Conservation (phyloP, 169 alveolate genomes). For the Plasmodium coatneyi region DNA sequence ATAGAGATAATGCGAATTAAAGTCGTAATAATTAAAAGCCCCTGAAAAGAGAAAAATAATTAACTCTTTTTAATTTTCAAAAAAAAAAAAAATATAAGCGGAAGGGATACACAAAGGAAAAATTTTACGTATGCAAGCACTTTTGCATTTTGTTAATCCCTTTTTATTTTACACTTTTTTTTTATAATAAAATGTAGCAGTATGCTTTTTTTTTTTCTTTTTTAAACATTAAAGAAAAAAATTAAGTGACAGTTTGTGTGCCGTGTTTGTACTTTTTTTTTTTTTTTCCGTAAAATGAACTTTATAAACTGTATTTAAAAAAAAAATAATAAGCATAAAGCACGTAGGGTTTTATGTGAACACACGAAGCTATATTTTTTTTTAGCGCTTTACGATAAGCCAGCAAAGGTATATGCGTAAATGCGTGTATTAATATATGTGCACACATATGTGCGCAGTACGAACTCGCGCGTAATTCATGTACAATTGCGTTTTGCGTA, state of each 20-base stretch:
- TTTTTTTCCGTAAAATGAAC: neutral
- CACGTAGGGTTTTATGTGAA: neutral
- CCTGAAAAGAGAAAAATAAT: constrained; percentile 5
- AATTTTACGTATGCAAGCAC: neutral
- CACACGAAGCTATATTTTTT: neutral
- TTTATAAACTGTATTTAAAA: neutral
- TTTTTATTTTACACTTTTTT: neutral
- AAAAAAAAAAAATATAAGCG: neutral
- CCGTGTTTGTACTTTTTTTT: neutral
- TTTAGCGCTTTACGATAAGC: neutral
- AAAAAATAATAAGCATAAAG: neutral
- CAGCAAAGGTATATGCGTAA: neutral
- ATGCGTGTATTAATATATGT: neutral
- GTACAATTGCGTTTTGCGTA: constrained; percentile 7
- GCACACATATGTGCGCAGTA: neutral
- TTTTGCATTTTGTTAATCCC: neutral
- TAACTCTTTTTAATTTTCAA: neutral
- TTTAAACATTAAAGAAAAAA: neutral
- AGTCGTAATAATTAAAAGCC: neutral
- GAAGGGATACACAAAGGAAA: neutral
- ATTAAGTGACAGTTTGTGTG: neutral
- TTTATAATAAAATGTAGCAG: neutral
- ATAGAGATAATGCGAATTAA: neutral
- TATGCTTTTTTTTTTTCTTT: neutral
- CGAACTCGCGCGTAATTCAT: neutral